Base-by-base conservation (phyloP, 495 filamentous ascomycete species). In the Pseudomonodictys pantanalensis region DNA sequence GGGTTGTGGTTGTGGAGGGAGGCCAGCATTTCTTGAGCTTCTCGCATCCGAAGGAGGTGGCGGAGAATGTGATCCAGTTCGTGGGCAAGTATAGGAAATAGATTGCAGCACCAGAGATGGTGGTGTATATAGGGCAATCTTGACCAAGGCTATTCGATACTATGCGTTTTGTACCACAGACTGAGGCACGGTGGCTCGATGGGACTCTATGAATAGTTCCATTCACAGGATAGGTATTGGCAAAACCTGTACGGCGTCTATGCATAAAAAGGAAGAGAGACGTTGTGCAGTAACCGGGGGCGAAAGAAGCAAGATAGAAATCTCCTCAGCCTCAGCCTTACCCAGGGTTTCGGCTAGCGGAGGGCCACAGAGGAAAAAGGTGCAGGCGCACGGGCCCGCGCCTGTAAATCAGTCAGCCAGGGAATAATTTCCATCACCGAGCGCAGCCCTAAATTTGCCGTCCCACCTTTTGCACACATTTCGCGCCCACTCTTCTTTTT, bases 231-330 rank as follows among this genome's bases (percentile, higher is more conserved):
- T n/a, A n/a, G n/a, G n/a, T n/a, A n/a, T n/a, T n/a, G n/a, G n/a
- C n/a, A n/a, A n/a, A n/a, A n/a, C n/a, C n/a, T n/a, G n/a, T n/a
- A n/a, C n/a, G n/a, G n/a, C n/a, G n/a, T n/a, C n/a, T n/a, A n/a
- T n/a, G n/a, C n/a, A n/a, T n/a, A n/a, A n/a, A n/a, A n/a, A n/a
- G 85, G 82, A 4, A 89, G 81, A 0, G 81, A 89, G 58, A 77
- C 97, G 18, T 72, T 95, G 58, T 91, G n/a, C n/a, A n/a, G n/a
- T n/a, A n/a, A n/a, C n/a, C n/a, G n/a, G n/a, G n/a, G n/a, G n/a
- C n/a, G n/a, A n/a, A n/a, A n/a, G n/a, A n/a, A n/a, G n/a, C n/a
- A n/a, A n/a, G n/a, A n/a, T n/a, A n/a, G n/a, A n/a, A n/a, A n/a
- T n/a, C n/a, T n/a, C 38, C 38, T 15, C 3, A 5, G 38, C 5